Conservation (phyloP, 208 protist species). For the Leptomonas seymouri region DNA sequence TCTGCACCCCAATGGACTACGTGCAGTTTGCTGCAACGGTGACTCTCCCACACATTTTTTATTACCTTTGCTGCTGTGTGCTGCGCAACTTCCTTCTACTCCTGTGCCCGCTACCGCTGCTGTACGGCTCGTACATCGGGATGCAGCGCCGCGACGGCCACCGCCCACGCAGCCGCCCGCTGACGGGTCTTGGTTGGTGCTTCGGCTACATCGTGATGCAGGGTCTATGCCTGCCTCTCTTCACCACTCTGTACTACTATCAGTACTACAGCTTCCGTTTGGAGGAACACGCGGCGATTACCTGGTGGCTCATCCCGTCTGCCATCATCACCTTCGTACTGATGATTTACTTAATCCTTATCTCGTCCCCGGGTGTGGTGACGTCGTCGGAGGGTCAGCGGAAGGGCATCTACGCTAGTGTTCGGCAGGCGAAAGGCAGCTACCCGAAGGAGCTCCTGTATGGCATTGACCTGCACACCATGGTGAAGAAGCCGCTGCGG, state of each 20-base stretch:
- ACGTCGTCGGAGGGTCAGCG: conserved; percentile 47
- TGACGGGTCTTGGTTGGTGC: conserved; percentile 24
- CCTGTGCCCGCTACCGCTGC: conserved; percentile 17
- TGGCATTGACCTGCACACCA: conserved; percentile 51
- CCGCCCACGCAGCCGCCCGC: conserved; percentile 22
- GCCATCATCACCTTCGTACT: conserved; percentile 23
- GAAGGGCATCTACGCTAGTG: conserved; percentile 62
- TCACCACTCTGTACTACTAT: conserved; percentile 25
- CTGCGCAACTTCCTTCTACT: conserved; percentile 33
- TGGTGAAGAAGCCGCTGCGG: conserved; percentile 81
- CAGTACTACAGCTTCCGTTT: conserved; percentile 26
- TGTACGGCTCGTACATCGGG: conserved; percentile 29
- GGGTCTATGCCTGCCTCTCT: conserved; percentile 20
- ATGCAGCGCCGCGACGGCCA: conserved; percentile 22
- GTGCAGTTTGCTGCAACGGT: conserved; percentile 19
- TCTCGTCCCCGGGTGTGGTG: conserved; percentile 40
- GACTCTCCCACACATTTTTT: conserved; percentile 37
- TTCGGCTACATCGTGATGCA: conserved; percentile 32
- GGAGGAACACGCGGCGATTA: conserved; percentile 19
- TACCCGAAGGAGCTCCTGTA: conserved; percentile 42
- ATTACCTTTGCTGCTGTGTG: conserved; percentile 28
- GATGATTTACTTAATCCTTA: conserved; percentile 22
- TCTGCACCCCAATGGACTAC: conserved; percentile 24
- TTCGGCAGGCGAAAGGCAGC: conserved; percentile 58
- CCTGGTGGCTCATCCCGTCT: conserved; percentile 35